Base-by-base conservation (phyloP, 257 asterid genomes). In the Fraxinus cuspidata region DNA sequence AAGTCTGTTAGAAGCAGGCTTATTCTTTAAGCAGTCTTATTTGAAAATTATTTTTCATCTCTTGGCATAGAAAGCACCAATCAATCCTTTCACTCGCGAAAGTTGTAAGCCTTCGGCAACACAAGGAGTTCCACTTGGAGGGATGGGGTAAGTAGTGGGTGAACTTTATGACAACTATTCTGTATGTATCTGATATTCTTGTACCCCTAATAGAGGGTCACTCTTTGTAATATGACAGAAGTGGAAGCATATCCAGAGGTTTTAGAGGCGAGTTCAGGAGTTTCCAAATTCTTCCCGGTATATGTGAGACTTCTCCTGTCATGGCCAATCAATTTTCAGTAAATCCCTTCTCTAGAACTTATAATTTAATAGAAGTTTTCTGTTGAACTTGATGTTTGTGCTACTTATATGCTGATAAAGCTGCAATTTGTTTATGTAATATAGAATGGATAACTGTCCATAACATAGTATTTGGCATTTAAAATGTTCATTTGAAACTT, bases 291-390 rank as follows among this genome's bases (percentile, higher is more conserved):
- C 89, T 93, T 82, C 99, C 99, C 60, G 98, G 98, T 73, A 88
- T 89, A 78, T 92, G 99, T 69, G 98, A 93, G 90, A 84, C 92
- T 72, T 88, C 99, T 77, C 98, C 99, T 47, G 79, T 96, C 81
- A 93, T 93, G 98, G 96, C 96, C 81, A 96, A 96, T 89, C 99
- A 96, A 78, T 96, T 96, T 87, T 96, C 99, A 44, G 99, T 96
- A 86, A 88, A 84, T 79, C 80, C 71, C 85, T 81, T 56, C 73
- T 84, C 82, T 70, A 60, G 10, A 25, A 70, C 82, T 67, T 40
- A 49, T 80, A 63, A 63, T 81, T 71, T 68, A 73, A 75, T 23
- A 10, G 28, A 44, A 47, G 19, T 78, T 84, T 70, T 18, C n/a
- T 19, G 64, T 53, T 53, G 64, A 18, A 19, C 51, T 80, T 74